Percentiles rank a stretch among this genome's conserved stretches.
These are phyloP conservation scores for Penicillium sp. DNA, from an alignment of 2,329 filamentous ascomycete species.

Conservation along the genomic window DNA sequence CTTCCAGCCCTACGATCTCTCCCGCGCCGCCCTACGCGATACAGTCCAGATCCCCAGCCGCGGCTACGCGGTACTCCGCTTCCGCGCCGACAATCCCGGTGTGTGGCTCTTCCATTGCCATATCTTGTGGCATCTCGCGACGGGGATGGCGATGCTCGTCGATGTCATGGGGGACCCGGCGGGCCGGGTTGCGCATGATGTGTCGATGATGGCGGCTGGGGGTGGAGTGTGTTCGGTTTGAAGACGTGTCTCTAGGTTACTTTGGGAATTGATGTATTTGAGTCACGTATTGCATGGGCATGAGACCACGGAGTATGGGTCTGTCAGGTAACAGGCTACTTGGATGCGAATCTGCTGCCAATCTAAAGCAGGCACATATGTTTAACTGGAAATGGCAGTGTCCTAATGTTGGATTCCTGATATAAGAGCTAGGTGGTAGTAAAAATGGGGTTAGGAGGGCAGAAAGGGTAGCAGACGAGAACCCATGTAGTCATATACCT, in stretches of 20 bases:
- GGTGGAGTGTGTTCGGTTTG: conserved; percentile 4
- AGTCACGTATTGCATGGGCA: neutral
- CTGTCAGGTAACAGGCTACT: neutral
- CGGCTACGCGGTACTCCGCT: conserved; percentile 58
- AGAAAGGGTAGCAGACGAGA: no score
- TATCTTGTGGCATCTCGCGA: conserved; percentile 54
- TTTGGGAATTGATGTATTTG: neutral
- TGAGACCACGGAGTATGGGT: neutral
- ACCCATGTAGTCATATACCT: no score
- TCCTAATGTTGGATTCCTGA: no score
- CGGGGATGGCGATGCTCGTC: conserved; percentile 49
- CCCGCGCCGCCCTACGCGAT: conserved; percentile 52
- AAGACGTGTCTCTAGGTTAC: neutral
- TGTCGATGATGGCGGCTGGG: neutral
- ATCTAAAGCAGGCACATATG: neutral
- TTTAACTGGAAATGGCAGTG: neutral
- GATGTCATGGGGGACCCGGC: conserved; percentile 31
- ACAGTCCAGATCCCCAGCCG: conserved; percentile 57
- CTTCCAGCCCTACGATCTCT: conserved; percentile 32
- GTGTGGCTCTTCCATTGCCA: conserved; percentile 56
- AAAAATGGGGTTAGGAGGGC: neutral
- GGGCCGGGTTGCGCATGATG: conserved; percentile 22
- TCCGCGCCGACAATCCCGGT: conserved; percentile 57
- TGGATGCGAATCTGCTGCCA: neutral
- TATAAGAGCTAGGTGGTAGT: neutral